Base-by-base conservation (phyloP, 495 filamentous ascomycete species). In the Tuber borchii region DNA sequence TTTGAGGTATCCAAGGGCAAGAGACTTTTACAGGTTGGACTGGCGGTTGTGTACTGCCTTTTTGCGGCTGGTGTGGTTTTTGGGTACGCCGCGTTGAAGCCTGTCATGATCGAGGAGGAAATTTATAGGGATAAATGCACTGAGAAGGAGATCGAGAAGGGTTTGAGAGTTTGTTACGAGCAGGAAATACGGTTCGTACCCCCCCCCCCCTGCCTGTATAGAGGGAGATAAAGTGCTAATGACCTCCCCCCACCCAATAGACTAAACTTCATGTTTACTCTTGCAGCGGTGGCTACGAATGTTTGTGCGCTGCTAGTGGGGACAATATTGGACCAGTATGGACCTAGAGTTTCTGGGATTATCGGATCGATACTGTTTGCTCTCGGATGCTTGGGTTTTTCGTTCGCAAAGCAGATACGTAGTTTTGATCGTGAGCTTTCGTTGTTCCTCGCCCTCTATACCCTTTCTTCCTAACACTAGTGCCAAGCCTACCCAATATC, bases 241-340 rank as follows among this genome's bases (percentile, higher is more conserved):
- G 56, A 17, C 56, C 1, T 1, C 14, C 3, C 17, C 14, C 2
- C 56, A n/a, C 14, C 2, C 4, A 34, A 43, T 75, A 79, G 78
- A 70, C 87, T 97, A 70, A 97, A 97, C 83, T 84, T 97, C 75
- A 97, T 97, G 94, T 97, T 97, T 86, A 97, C 93, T 44, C 87
- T 92, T 48, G 93, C 93, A n/a, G 93, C 93, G 20, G 94, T 97
- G 26, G 90, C 88, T 7, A 97, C 94, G 48, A 91, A 91, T 82
- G 82, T 83, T 65, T 83, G 89, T 26, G 94, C 93, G 14, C 86
- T 97, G 4, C 93, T 93, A 19, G 89, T 97, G 6, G 94, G 94
- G 51, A 93, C 93, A 1, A 91, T 97, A 65, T 86, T 97, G 7
- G 94, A 97, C 82, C 87, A 88, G 70, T 96, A 89, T 80, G 94